Percentiles rank a stretch among this genome's conserved stretches.
Conservation (phyloP, 116 monocot genomes). For the Dioscorea cayenensis region DNA sequence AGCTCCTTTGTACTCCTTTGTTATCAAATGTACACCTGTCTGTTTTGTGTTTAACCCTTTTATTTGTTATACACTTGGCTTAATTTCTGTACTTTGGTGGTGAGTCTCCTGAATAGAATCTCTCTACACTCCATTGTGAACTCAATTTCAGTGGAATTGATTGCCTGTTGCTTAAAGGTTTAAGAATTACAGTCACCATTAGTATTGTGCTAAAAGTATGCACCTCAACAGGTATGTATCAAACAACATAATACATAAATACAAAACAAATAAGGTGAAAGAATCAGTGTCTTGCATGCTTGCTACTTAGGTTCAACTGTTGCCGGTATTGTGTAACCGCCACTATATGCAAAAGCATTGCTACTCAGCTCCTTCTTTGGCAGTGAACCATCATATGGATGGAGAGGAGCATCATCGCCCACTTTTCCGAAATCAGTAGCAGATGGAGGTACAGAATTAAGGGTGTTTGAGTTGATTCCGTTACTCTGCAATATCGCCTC, state of each 20-base stretch:
- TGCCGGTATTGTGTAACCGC: constrained; percentile 27
- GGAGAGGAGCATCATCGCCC: constrained; percentile 12
- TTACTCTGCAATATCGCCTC: constrained; percentile 58
- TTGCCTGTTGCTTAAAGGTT: no score
- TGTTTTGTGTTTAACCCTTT: no score
- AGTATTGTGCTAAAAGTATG: no score
- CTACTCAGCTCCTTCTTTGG: constrained; percentile 23
- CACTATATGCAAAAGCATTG: constrained; percentile 43
- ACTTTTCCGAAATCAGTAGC: constrained; percentile 27
- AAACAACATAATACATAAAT: no score
- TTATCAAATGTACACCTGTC: no score
- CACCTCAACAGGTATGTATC: no score
- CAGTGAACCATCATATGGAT: constrained; percentile 32
- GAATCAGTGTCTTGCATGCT: neutral
- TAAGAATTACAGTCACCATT: no score
- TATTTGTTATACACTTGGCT: no score
- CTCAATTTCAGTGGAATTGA: no score
- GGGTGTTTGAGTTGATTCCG: constrained; percentile 27
- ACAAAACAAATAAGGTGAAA: neutral
- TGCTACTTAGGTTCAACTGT: constrained; percentile 56
- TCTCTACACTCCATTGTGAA: no score
- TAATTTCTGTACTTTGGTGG: no score
- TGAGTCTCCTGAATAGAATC: no score
- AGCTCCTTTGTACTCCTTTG: neutral
- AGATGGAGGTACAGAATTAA: constrained; percentile 30